Evolutionary conservation across 2,329 filamentous ascomycete species (phyloP).

Genomic region (Hirsutella minnesotensis): DNA sequence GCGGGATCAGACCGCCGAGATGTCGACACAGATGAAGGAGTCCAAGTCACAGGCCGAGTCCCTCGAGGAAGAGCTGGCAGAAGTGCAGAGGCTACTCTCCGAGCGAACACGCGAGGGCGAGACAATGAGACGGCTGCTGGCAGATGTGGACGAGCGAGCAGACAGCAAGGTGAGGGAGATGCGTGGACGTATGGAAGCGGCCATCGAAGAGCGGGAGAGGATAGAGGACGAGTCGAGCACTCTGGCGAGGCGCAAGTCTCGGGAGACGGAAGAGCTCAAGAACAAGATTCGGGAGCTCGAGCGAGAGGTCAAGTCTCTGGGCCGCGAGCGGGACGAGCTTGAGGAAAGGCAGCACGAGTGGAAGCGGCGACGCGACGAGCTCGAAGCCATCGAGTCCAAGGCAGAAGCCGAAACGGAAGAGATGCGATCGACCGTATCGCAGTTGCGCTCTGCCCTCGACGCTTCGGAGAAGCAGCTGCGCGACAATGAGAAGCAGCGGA

Average conservation of each 20-base stretch:
- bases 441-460: constrained; percentile 70
- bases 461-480: constrained; percentile 75
- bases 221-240: constrained; percentile 83
- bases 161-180: constrained; percentile 79
- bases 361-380: constrained; percentile 60
- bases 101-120: constrained; percentile 88
- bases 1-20: constrained; percentile 82
- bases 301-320: constrained; percentile 56
- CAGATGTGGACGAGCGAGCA: constrained; percentile 73
- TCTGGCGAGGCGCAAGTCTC: constrained; percentile 59
- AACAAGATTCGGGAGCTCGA: constrained; percentile 71
- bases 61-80: constrained; percentile 81
- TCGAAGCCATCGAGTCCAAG: constrained; percentile 59
- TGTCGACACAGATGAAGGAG: constrained; percentile 86
- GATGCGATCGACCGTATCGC: constrained; percentile 62
- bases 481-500: constrained; percentile 73
- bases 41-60: constrained; percentile 70
- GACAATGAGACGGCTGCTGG: constrained; percentile 82
- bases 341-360: constrained; percentile 63
- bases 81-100: constrained; percentile 73
- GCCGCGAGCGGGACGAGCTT: constrained; percentile 67
- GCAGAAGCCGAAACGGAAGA: constrained; percentile 65
- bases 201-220: constrained; percentile 86
- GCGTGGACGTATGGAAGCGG: constrained; percentile 76
- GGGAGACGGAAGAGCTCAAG: constrained; percentile 81